Evolutionary conservation across 768 basidiomycete genomes (phyloP).

Genomic region (Dioszegia crocea): DNA sequence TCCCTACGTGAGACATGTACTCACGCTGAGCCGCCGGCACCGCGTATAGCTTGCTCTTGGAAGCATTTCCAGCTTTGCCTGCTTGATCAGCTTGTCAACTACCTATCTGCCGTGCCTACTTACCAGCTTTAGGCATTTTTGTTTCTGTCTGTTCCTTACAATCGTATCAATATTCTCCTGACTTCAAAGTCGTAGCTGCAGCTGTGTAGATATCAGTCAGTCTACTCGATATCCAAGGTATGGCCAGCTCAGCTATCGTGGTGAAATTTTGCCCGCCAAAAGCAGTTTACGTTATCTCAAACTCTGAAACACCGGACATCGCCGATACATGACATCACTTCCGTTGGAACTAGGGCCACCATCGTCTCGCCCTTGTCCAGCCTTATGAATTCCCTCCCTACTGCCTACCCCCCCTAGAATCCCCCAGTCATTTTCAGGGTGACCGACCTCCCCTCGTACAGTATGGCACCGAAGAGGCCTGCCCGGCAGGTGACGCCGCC

Average conservation of each 20-base stretch:
- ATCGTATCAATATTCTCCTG: no score
- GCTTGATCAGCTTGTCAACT: neutral
- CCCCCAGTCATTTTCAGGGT: no score
- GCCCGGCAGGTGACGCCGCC: constrained; percentile 7
- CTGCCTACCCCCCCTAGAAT: no score
- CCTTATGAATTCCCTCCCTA: no score
- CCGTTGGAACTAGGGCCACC: neutral
- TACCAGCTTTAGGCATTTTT: constrained; percentile 20
- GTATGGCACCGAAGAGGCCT: constrained; percentile 14
- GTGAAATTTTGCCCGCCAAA: no score
- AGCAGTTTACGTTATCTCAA: neutral
- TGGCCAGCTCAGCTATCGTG: no score
- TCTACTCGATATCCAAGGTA: no score
- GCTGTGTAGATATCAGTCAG: no score
- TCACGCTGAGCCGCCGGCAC: constrained; percentile 33
- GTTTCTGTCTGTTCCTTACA: neutral
- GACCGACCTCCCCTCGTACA: no score
- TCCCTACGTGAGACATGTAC: neutral
- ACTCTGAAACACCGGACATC: constrained; percentile 3
- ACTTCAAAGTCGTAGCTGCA: no score
- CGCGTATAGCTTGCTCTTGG: constrained; percentile 32
- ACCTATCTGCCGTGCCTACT: neutral
- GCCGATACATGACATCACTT: neutral
- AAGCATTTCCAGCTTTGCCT: constrained; percentile 18
- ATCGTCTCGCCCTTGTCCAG: neutral